Evolutionary conservation across 164 flowering plant genomes (phyloP).

Genomic region (Vitis cinerea): DNA sequence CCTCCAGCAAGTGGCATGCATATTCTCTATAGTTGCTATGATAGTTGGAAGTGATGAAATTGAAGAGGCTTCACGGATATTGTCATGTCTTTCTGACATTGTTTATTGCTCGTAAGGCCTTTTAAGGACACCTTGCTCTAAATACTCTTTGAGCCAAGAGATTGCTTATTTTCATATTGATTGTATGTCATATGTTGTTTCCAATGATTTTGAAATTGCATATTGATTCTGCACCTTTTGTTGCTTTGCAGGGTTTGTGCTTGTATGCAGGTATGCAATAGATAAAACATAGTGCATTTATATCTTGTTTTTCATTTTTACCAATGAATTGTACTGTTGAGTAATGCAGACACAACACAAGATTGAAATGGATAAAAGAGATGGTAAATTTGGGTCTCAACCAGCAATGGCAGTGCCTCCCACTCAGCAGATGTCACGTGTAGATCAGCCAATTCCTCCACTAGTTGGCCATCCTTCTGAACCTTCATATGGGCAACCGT

Average conservation of each 20-base stretch:
- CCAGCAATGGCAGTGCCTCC: no score
- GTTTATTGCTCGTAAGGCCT: conserved; percentile 58
- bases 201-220: background rate
- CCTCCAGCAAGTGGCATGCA: conserved; percentile 70
- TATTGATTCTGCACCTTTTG: conserved; percentile 3
- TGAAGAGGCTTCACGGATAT: conserved; percentile 43
- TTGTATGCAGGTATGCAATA: conserved; percentile 56
- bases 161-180: no score
- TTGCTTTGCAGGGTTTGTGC: conserved; percentile 57
- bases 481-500: no score
- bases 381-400: conserved; percentile 27
- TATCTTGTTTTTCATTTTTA: background rate
- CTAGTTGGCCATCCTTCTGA: no score
- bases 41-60: conserved; percentile 50
- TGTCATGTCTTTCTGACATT: conserved; percentile 42
- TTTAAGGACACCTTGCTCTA: background rate
- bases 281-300: background rate
- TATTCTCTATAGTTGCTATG: conserved; percentile 49
- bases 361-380: conserved; percentile 66
- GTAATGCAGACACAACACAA: conserved; percentile 67
- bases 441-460: no score
- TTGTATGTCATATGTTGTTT: background rate
- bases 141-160: no score
- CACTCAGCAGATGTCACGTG: no score
- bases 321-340: background rate